Conservation (phyloP, 2,329 filamentous ascomycete species). For the Aspergillus cejpii region DNA sequence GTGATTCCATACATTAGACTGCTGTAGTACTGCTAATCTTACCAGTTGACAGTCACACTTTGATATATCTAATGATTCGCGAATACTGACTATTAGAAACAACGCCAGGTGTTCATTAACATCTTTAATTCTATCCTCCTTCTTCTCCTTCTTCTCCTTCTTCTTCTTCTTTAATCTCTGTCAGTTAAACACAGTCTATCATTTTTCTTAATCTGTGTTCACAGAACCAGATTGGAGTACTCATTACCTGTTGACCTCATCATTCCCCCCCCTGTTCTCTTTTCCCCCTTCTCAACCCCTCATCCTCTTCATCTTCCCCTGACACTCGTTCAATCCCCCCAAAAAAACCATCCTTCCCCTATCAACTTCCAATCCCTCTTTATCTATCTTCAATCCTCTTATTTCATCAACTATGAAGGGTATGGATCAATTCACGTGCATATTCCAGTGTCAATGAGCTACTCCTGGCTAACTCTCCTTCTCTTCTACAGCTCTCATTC, state of each 20-base stretch:
- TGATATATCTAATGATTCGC: too few species aligned
- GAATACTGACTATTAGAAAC: background rate
- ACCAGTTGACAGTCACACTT: too few species aligned
- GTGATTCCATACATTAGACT: too few species aligned
- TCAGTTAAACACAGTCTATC: background rate
- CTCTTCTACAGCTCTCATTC: slow-evolving; percentile 70
- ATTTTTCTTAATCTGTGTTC: background rate
- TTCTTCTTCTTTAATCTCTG: slow-evolving; percentile 5
- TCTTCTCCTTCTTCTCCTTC: slow-evolving; percentile 9
- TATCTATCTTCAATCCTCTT: background rate
- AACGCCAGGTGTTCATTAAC: slow-evolving; percentile 23
- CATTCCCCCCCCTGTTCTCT: background rate
- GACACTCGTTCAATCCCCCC: background rate
- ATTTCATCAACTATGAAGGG: slow-evolving; percentile 38
- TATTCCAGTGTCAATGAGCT: slow-evolving; percentile 5
- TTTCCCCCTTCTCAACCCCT: background rate
- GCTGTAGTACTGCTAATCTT: too few species aligned
- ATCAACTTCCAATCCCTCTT: slow-evolving; percentile 1
- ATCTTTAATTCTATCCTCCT: slow-evolving; percentile 10
- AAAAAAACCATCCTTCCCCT: slow-evolving; percentile 1
- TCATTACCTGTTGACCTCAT: slow-evolving; percentile 2
- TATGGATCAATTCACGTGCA: slow-evolving; percentile 22
- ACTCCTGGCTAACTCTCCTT: slow-evolving; percentile 14
- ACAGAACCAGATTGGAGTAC: too few species aligned
- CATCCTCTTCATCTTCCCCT: background rate